phyloP scores from a whole-genome alignment of 352 stramenopile species.

The Phytopythium vexans region DNA sequence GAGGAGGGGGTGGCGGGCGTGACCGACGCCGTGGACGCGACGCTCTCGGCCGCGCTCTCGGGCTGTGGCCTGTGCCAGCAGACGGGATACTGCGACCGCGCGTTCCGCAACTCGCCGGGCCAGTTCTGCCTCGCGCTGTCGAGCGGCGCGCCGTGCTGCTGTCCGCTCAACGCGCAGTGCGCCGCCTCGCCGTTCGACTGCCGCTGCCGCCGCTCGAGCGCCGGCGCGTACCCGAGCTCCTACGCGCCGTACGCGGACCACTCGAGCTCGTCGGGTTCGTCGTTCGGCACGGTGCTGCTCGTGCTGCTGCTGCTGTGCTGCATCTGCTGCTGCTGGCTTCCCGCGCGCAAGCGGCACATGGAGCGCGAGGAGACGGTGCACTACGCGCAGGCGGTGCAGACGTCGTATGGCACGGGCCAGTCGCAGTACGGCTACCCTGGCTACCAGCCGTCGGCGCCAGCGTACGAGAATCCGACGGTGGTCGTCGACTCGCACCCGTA shows the following conservation, averaged over 20 bases:
- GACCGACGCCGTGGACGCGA: constrained; percentile 15
- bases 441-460: constrained; percentile 43
- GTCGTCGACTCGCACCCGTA: constrained; percentile 21
- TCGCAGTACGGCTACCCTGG: constrained; percentile 30
- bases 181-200: constrained; percentile 56
- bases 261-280: constrained; percentile 23
- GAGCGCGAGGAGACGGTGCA: constrained; percentile 25
- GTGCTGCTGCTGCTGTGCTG: constrained; percentile 44
- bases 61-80: constrained; percentile 61
- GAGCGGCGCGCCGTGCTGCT: constrained; percentile 60
- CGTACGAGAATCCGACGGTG: constrained; percentile 10
- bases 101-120: constrained; percentile 49
- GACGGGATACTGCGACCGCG: constrained; percentile 56
- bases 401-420: constrained; percentile 42
- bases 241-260: constrained; percentile 14
- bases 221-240: constrained; percentile 13
- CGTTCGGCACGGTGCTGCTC: constrained; percentile 34
- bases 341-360: constrained; percentile 18
- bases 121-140: constrained; percentile 65
- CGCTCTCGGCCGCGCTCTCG: constrained; percentile 43
- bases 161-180: constrained; percentile 51
- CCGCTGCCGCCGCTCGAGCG: constrained; percentile 33
- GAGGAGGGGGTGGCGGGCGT: constrained; percentile 22
- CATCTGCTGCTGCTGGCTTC: constrained; percentile 52
- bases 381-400: constrained; percentile 33